These are phyloP conservation scores for Eucalyptus erythrocorys DNA, from an alignment of 345 rosid species.

Conservation along the genomic window DNA sequence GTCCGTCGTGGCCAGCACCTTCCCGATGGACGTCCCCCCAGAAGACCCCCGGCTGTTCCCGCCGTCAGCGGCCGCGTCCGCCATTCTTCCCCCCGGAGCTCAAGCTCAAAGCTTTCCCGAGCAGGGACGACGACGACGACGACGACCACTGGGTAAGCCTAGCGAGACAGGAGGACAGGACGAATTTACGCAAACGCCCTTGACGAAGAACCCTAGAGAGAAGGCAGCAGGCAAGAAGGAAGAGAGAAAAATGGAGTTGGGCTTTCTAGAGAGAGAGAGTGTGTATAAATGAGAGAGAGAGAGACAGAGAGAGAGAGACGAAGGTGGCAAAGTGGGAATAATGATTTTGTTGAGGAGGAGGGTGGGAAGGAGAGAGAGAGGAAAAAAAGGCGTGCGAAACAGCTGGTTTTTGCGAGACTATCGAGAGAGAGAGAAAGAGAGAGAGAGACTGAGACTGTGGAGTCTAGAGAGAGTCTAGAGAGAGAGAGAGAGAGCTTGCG, in stretches of 20 bases:
- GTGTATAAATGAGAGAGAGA: background rate
- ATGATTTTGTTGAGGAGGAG: background rate
- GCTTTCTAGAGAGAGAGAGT: background rate
- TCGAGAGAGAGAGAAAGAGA: background rate
- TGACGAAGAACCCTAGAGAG: background rate
- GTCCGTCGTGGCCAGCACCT: slow-evolving; percentile 1
- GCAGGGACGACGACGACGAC: background rate
- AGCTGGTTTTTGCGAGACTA: slow-evolving; percentile 1
- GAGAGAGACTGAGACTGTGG: background rate
- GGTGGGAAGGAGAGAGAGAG: background rate
- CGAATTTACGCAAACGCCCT: background rate
- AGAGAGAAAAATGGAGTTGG: background rate
- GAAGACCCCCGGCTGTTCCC: background rate
- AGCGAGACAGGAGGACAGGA: background rate
- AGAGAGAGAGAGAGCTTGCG: background rate
- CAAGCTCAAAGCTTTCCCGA: background rate
- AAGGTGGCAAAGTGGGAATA: background rate
- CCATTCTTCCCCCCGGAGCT: background rate
- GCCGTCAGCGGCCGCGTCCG: background rate
- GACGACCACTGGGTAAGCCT: background rate
- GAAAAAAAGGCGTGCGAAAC: background rate
- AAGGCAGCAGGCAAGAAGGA: background rate
- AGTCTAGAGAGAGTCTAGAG: background rate
- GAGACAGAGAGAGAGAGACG: background rate
- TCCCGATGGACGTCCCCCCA: slow-evolving; percentile 4